Evolutionary conservation across 129 eudicot genomes (phyloP).

Genomic region (Flaveria trinervia): DNA sequence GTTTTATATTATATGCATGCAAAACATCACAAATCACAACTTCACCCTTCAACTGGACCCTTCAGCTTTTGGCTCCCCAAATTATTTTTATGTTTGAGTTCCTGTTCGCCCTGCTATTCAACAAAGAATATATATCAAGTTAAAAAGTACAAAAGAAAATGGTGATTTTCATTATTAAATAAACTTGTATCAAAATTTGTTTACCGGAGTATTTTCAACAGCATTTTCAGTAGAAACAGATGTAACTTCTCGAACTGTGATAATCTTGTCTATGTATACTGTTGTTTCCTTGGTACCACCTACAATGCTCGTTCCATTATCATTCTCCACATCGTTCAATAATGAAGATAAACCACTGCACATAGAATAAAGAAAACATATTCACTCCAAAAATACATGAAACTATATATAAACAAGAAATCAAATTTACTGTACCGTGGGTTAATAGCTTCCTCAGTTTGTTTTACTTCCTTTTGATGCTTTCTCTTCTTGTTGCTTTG

Average conservation of each 20-base stretch:
- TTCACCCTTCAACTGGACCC: slow-evolving; percentile 39
- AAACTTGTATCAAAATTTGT: no score
- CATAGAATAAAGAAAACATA: slow-evolving; percentile 19
- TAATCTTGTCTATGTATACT: slow-evolving; percentile 72
- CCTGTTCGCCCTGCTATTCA: slow-evolving; percentile 33
- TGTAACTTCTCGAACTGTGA: slow-evolving; percentile 61
- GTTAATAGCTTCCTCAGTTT: slow-evolving; percentile 34
- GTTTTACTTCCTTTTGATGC: slow-evolving; percentile 37
- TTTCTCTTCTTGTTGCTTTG: slow-evolving; percentile 62
- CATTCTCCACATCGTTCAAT: slow-evolving; percentile 30
- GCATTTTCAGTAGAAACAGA: slow-evolving; percentile 40
- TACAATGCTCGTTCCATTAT: slow-evolving; percentile 31
- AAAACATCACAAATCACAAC: slow-evolving; percentile 28
- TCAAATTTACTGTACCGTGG: slow-evolving; percentile 38
- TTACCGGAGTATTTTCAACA: slow-evolving; percentile 51
- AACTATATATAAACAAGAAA: neutral
- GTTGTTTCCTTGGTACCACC: slow-evolving; percentile 65
- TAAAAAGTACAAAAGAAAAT: neutral
- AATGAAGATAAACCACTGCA: slow-evolving; percentile 43
- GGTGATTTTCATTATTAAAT: neutral
- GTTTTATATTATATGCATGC: neutral
- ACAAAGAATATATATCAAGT: neutral
- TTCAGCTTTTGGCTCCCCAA: slow-evolving; percentile 29
- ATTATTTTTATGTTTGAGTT: slow-evolving; percentile 36
- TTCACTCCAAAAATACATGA: neutral